Evolutionary conservation across 805 yeast genomes (phyloP).

Genomic region (Starmerella davenportii): DNA sequence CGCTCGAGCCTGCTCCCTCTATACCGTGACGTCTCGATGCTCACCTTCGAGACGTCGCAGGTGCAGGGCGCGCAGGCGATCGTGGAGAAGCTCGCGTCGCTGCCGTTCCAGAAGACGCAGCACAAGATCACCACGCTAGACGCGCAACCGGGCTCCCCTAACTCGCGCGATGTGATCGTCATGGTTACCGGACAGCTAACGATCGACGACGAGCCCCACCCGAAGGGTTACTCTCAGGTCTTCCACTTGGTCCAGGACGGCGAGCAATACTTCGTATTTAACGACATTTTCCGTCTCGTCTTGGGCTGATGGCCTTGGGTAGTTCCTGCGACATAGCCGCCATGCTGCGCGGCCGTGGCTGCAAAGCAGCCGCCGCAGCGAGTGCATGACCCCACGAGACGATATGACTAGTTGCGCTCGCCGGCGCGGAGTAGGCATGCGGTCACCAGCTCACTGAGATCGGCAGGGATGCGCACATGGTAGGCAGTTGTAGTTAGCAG

Average conservation of each 20-base stretch:
- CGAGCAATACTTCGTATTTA: conserved; percentile 78
- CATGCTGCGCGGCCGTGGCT: too few relatives aligned
- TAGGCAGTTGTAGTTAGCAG: too few relatives aligned
- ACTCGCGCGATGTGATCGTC: conserved; percentile 72
- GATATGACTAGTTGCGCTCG: too few relatives aligned
- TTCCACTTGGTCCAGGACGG: conserved; percentile 93
- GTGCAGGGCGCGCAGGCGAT: conserved; percentile 86
- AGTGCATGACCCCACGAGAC: too few relatives aligned
- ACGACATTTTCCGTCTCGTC: conserved; percentile 80
- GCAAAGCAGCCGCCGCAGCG: too few relatives aligned
- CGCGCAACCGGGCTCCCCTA: conserved; percentile 93
- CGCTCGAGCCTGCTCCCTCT: conserved; percentile 82
- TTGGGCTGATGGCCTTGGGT: conserved; percentile 10
- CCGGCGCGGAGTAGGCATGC: too few relatives aligned
- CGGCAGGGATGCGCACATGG: too few relatives aligned
- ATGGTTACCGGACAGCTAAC: conserved; percentile 94
- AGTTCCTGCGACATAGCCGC: too few relatives aligned
- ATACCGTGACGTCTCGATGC: conserved; percentile 93
- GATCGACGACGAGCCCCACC: conserved; percentile 83
- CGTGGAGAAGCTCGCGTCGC: conserved; percentile 73
- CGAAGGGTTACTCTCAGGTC: conserved; percentile 93
- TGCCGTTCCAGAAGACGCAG: conserved; percentile 82
- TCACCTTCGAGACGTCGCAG: conserved; percentile 88
- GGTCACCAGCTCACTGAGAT: too few relatives aligned
- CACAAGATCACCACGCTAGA: conserved; percentile 91